phyloP scores from a whole-genome alignment of 352 stramenopile species.

The Phytophthora gonapodyides region DNA sequence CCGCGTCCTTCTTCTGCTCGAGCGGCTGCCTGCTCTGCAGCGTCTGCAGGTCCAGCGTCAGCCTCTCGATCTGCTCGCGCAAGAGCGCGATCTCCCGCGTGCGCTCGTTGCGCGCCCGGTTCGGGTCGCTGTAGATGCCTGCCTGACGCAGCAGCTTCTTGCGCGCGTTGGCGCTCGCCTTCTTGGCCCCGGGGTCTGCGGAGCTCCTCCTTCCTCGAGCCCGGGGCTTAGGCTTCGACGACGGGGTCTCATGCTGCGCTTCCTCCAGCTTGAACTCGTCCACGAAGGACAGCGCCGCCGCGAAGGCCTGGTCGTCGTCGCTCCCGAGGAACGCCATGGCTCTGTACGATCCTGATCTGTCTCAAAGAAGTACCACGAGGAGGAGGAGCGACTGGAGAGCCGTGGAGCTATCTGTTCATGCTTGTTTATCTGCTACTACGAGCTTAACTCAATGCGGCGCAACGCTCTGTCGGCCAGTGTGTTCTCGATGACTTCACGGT shows the following conservation, averaged over 20 bases:
- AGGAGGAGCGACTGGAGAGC: too few species aligned
- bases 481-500: conserved; percentile 52
- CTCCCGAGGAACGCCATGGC: conserved; percentile 20
- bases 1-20: background rate
- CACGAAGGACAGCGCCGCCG: conserved; percentile 33
- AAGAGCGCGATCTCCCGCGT: conserved; percentile 45
- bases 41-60: conserved; percentile 33
- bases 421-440: background rate
- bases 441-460: conserved; percentile 4
- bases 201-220: background rate
- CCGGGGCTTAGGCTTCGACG: background rate
- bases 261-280: conserved; percentile 24
- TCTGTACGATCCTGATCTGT: too few species aligned
- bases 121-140: conserved; percentile 34
- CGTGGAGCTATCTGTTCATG: too few species aligned
- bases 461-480: conserved; percentile 29
- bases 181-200: conserved; percentile 7
- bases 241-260: background rate
- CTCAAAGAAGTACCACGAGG: too few species aligned
- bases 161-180: conserved; percentile 17
- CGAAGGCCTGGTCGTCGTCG: conserved; percentile 20
- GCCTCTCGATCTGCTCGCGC: conserved; percentile 36
- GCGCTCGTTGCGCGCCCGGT: conserved; percentile 38
- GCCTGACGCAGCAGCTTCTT: conserved; percentile 31
- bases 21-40: conserved; percentile 21